These are phyloP conservation scores for Monilinia laxa DNA, from an alignment of 2,329 filamentous ascomycete species.

Conservation along the genomic window DNA sequence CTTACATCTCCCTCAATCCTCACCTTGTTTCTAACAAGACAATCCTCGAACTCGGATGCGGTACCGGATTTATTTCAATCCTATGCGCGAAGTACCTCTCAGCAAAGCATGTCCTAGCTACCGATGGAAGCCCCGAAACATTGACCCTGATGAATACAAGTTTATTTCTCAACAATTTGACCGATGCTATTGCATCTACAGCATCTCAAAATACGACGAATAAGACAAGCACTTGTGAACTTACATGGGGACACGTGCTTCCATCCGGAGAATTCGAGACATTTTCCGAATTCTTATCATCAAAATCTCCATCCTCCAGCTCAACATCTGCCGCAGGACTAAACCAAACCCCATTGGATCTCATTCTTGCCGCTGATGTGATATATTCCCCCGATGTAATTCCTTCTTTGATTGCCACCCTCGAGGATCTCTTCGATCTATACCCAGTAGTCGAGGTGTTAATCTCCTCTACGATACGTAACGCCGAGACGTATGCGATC, in stretches of 20 bases:
- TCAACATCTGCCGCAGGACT: neutral
- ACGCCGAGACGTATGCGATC: slow-evolving; percentile 63
- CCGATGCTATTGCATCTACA: slow-evolving; percentile 19
- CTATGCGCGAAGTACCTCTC: slow-evolving; percentile 67
- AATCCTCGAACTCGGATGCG: slow-evolving; percentile 71
- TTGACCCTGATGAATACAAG: slow-evolving; percentile 67
- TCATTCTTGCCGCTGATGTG: slow-evolving; percentile 74
- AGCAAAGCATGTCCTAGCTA: slow-evolving; percentile 61
- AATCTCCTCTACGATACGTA: slow-evolving; percentile 70
- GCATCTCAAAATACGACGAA: slow-evolving; percentile 35
- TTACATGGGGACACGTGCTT: slow-evolving; percentile 46
- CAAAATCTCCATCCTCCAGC: slow-evolving; percentile 5
- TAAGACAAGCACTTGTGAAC: slow-evolving; percentile 57
- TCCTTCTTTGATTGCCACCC: slow-evolving; percentile 62
- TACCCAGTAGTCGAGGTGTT: slow-evolving; percentile 59
- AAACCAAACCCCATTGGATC: slow-evolving; percentile 51
- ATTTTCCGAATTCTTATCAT: slow-evolving; percentile 17
- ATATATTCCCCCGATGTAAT: slow-evolving; percentile 70
- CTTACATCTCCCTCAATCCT: slow-evolving; percentile 55
- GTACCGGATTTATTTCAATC: slow-evolving; percentile 74
- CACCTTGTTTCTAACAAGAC: slow-evolving; percentile 51
- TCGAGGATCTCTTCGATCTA: slow-evolving; percentile 59
- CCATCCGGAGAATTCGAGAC: slow-evolving; percentile 42
- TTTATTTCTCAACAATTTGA: slow-evolving; percentile 64
- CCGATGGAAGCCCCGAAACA: slow-evolving; percentile 73